These are phyloP conservation scores for Lagenaria siceraria DNA, from an alignment of 306 rosid species.

Conservation along the genomic window DNA sequence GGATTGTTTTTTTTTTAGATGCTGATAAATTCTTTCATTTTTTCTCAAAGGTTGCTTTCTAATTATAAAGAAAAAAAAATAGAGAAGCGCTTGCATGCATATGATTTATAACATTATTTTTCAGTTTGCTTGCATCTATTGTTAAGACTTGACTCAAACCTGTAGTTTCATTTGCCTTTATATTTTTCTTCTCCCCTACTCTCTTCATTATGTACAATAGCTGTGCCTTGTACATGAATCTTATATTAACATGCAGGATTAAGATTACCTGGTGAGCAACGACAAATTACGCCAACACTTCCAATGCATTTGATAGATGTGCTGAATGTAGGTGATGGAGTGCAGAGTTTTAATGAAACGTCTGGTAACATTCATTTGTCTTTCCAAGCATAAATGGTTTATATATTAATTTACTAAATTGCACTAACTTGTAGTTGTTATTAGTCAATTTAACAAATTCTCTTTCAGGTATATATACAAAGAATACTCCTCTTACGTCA, in stretches of 20 bases:
- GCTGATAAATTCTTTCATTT: no score
- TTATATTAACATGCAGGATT: conserved; percentile 38
- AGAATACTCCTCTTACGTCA: conserved; percentile 51
- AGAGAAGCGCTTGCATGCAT: no score
- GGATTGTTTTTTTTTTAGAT: no score
- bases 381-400: conserved; percentile 7
- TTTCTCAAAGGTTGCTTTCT: no score
- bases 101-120: no score
- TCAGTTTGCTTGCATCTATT: no score
- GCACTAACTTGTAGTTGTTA: conserved; percentile 3
- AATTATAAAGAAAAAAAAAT: no score
- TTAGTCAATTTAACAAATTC: conserved; percentile 3
- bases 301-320: conserved; percentile 81
- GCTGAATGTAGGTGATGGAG: conserved; percentile 39
- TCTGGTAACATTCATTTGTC: conserved; percentile 32
- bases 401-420: background rate
- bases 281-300: conserved; percentile 65
- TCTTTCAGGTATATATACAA: conserved; percentile 48
- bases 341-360: conserved; percentile 46
- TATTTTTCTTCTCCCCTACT: background rate
- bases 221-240: background rate
- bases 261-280: conserved; percentile 57
- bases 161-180: background rate
- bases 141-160: no score
- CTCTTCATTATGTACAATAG: background rate